Conservation (phyloP, 1,284 basidiomycete genomes). For the Rhodotorula glutinis region DNA sequence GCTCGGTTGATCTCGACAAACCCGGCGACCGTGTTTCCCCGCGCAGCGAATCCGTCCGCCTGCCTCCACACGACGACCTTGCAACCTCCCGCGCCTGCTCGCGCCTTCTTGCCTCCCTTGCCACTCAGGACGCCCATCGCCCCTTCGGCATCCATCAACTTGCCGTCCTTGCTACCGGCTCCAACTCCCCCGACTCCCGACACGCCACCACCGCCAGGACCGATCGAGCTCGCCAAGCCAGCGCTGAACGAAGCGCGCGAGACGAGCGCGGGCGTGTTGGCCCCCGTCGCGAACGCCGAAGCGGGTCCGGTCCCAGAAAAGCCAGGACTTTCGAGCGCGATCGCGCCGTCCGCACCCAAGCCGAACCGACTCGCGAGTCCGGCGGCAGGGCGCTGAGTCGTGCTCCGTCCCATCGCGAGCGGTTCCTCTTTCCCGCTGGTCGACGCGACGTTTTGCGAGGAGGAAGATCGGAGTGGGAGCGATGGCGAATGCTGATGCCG, state of each 20-base stretch:
- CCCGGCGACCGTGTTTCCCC: conserved; percentile 39
- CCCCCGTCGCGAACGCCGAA: conserved; percentile 20
- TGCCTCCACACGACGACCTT: conserved; percentile 36
- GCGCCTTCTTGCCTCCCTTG: neutral
- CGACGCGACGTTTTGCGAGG: neutral
- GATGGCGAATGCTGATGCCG: conserved; percentile 10
- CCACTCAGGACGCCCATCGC: too few species aligned
- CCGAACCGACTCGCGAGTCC: neutral
- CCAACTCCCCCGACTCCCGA: neutral
- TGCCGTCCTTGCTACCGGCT: neutral
- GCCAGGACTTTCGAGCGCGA: neutral
- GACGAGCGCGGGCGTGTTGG: conserved; percentile 33
- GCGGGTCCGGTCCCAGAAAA: conserved; percentile 11
- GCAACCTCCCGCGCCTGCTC: conserved; percentile 33
- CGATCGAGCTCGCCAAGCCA: neutral
- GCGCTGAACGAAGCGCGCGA: conserved; percentile 12
- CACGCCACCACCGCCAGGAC: neutral
- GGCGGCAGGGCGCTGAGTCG: conserved; percentile 9
- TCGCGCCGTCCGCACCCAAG: neutral
- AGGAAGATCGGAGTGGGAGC: neutral
- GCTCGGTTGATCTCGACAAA: conserved; percentile 40
- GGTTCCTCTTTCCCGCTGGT: conserved; percentile 15
- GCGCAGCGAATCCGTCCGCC: conserved; percentile 35
- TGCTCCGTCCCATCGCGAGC: conserved; percentile 8
- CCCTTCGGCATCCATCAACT: neutral